phyloP scores from a whole-genome alignment of 148 eudicot species.

The Spergularia bocconei region DNA sequence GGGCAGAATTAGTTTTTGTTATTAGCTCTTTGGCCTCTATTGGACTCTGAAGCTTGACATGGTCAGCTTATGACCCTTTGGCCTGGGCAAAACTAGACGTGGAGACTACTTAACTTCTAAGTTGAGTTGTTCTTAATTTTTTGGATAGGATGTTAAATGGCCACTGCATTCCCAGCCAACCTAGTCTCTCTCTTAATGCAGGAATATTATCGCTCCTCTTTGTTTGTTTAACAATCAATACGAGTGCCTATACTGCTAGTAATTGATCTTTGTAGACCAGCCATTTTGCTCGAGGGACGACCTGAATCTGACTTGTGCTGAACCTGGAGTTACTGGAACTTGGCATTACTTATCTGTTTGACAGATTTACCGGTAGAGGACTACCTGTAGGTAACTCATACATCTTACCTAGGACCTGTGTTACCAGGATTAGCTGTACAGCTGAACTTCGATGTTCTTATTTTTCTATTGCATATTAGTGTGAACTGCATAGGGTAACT shows the following conservation, averaged over 20 bases:
- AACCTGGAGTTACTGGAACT: background rate
- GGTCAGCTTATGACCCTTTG: background rate
- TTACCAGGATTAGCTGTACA: background rate
- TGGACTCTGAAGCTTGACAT: slow-evolving; percentile 1
- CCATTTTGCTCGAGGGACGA: no score
- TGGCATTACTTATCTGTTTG: background rate
- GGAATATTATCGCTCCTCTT: no score
- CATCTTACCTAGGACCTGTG: background rate
- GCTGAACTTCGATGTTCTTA: background rate
- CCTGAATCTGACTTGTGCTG: no score
- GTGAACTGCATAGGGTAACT: background rate
- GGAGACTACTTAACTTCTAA: background rate
- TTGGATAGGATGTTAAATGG: background rate
- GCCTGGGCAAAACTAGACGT: slow-evolving; percentile 15
- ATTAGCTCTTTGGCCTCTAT: slow-evolving; percentile 19
- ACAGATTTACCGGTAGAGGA: no score
- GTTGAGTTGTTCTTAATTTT: background rate
- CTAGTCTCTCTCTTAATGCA: no score
- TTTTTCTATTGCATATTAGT: background rate
- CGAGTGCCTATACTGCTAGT: no score
- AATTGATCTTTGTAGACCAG: no score
- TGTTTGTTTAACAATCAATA: no score
- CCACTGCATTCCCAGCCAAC: no score
- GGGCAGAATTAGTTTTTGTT: slow-evolving; percentile 17
- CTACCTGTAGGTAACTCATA: no score